These are phyloP conservation scores for Staphylotrichum longicolle DNA, from an alignment of 495 filamentous ascomycete species.

Conservation along the genomic window DNA sequence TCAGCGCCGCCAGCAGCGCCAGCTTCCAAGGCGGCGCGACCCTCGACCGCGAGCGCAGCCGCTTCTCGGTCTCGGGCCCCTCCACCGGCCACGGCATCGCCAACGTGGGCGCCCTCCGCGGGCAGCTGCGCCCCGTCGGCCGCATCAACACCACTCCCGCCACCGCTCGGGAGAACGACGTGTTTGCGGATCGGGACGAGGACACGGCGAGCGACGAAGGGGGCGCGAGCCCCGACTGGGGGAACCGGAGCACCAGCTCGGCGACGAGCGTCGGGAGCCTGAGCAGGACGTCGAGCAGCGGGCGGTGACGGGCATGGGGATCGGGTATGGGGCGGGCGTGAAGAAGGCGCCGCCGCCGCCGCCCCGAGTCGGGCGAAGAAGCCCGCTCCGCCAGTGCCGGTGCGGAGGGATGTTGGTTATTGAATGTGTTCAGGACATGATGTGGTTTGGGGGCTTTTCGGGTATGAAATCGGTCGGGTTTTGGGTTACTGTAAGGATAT, in stretches of 20 bases:
- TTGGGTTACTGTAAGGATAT: background rate
- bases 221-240: constrained; percentile 57
- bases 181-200: constrained; percentile 64
- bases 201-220: constrained; percentile 54
- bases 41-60: constrained; percentile 31
- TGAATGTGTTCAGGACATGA: constrained; percentile 15
- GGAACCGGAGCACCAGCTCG: constrained; percentile 57
- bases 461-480: background rate
- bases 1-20: constrained; percentile 11
- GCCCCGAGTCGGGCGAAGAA: constrained; percentile 80
- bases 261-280: constrained; percentile 61
- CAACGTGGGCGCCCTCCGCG: constrained; percentile 39
- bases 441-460: background rate
- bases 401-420: constrained; percentile 40
- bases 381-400: constrained; percentile 62
- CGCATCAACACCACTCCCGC: constrained; percentile 33
- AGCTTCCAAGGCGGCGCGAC: constrained; percentile 39
- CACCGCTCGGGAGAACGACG: constrained; percentile 42
- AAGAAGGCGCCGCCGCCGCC: constrained; percentile 73
- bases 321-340: constrained; percentile 42
- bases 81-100: constrained; percentile 30
- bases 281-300: constrained; percentile 53
- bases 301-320: constrained; percentile 29
- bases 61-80: constrained; percentile 26
- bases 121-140: constrained; percentile 44